Percentiles rank a stretch among this genome's conserved stretches.
Evolutionary conservation across 331 rosid species (phyloP).

Genomic region (Pyracantha coccinea): DNA sequence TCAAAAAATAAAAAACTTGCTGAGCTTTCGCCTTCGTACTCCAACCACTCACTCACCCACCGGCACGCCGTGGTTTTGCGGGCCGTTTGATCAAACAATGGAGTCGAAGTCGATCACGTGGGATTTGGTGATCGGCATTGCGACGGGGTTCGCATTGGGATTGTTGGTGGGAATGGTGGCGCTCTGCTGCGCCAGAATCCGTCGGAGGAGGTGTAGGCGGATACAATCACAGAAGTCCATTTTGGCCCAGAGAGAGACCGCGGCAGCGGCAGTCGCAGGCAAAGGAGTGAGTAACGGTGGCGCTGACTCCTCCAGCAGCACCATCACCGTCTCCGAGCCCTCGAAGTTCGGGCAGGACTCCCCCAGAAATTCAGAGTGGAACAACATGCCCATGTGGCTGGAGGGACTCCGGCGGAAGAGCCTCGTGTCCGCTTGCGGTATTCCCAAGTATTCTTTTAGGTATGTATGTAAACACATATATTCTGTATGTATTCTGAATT

Average conservation of each 20-base stretch:
- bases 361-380: slow-evolving; percentile 8
- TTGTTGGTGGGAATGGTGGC: not conserved
- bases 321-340: not conserved
- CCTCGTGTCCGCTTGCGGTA: slow-evolving; percentile 2
- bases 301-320: not conserved
- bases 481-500: not conserved
- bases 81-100: not conserved
- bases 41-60: not conserved
- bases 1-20: not conserved
- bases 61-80: not conserved
- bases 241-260: not conserved
- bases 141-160: not conserved
- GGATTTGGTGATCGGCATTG: not conserved
- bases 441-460: slow-evolving; percentile 10
- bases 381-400: slow-evolving; percentile 6
- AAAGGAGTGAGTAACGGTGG: not conserved
- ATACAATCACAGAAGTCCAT: not conserved
- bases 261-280: too few relatives aligned
- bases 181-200: not conserved
- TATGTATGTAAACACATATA: not conserved
- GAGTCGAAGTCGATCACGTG: not conserved
- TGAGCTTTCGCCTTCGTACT: not conserved
- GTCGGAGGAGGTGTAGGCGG: not conserved
- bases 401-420: not conserved
- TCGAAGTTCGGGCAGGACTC: slow-evolving; percentile 1